These are phyloP conservation scores for Emergomyces africanus DNA, from an alignment of 2,329 filamentous ascomycete species.

Conservation along the genomic window DNA sequence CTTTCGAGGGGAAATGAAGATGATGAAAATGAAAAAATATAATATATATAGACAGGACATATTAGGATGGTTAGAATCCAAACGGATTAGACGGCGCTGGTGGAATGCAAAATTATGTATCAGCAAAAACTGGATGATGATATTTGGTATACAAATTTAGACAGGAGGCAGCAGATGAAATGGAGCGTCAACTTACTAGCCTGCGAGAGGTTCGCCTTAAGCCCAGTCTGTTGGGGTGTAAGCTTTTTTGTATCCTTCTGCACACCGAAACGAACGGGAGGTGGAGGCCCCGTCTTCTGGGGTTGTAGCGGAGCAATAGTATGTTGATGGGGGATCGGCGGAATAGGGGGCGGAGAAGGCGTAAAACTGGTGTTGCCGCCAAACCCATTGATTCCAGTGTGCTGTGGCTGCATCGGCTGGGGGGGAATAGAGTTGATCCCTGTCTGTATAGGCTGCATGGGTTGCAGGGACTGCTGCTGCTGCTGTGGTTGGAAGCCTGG, in stretches of 20 bases:
- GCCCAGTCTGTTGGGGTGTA: slow-evolving; percentile 72
- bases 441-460: slow-evolving; percentile 36
- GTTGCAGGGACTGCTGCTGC: slow-evolving; percentile 13
- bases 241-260: slow-evolving; percentile 60
- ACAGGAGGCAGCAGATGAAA: slow-evolving; percentile 2
- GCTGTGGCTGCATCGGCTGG: slow-evolving; percentile 35
- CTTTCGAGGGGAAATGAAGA: not conserved
- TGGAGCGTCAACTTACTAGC: slow-evolving; percentile 63
- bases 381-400: slow-evolving; percentile 39
- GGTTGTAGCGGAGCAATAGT: slow-evolving; percentile 53
- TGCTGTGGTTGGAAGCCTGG: slow-evolving; percentile 34
- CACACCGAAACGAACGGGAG: slow-evolving; percentile 80
- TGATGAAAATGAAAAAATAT: not conserved
- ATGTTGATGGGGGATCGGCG: slow-evolving; percentile 46
- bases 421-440: slow-evolving; percentile 31
- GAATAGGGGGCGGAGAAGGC: slow-evolving; percentile 40
- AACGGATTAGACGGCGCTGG: slow-evolving; percentile 58
- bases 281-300: slow-evolving; percentile 75
- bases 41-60: not conserved
- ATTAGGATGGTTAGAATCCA: slow-evolving; percentile 41
- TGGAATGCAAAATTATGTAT: slow-evolving; percentile 6
- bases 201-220: slow-evolving; percentile 80
- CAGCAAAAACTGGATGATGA: not conserved
- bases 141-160: not conserved
- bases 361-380: slow-evolving; percentile 34